Base-by-base conservation (phyloP, 768 basidiomycete genomes). In the Dioszegia crocea region DNA sequence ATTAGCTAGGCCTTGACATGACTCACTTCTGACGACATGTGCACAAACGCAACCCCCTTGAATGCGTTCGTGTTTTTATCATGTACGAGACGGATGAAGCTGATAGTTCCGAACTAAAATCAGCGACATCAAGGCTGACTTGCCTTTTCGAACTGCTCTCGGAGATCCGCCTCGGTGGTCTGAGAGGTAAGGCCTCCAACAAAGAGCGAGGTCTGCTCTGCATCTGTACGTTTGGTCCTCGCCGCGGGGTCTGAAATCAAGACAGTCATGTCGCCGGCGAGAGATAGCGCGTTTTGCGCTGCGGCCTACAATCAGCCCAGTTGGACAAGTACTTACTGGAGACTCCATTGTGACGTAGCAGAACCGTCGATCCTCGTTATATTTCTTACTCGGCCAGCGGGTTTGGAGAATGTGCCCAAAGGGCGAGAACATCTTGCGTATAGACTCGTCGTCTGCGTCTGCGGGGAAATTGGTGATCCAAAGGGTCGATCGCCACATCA, bases 301-400 rank as follows among this genome's bases (percentile, higher is more conserved):
- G 79, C 66, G 2, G 70, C 66, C 92, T 67, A 83, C 8, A 6
- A 30, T 53, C 36, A 56, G 48, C 57, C 21, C 43, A 14, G 33
- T 30, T 6, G 39, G 33, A 14, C 24, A 12, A 6, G 3, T 1
- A 80, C 87, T 51, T 57, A 91, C 93, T 0, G 90, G 89, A 19
- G 85, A 85, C 1, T 86, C 86, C 72, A 84, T 97, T 62, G 98
- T 96, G 1, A 99, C 81, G 75, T 98, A 99, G 70, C 90, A 92
- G 76, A 99, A 98, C 41, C 96, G 83, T 33, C 96, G 81, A 1
- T 88, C 87, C 57, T 80, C 85, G 77, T 92, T 94, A 81, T 91
- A 92, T 73, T 96, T 96, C 73, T 93, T 93, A 78, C 91, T 93
- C 4, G 96, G 96, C 94, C 94, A 98, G 30, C 96, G 88, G 17